phyloP scores from a whole-genome alignment of 2,329 filamentous ascomycete genomes.

The Diaporthe batatas region DNA sequence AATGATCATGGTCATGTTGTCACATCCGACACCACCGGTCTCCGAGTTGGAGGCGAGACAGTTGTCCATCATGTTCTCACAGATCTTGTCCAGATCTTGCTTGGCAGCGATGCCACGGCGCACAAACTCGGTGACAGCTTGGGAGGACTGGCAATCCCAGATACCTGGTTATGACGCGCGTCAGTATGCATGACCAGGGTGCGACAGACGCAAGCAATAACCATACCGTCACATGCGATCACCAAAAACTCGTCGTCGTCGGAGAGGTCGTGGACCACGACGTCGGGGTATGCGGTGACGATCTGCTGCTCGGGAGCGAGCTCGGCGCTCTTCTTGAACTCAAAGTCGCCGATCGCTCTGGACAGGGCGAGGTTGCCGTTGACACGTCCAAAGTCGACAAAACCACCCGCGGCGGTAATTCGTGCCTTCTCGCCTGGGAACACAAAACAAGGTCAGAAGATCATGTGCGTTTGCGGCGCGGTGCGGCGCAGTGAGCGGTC shows the following conservation, averaged over 20 bases:
- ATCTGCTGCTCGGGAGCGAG: constrained; percentile 98
- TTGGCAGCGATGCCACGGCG: constrained; percentile 95
- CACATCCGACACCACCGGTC: constrained; percentile 96
- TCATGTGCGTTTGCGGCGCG: neutral
- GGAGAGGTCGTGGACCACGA: constrained; percentile 88
- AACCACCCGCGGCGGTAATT: constrained; percentile 95
- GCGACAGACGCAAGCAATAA: neutral
- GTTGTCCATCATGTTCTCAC: constrained; percentile 99
- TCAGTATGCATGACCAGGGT: constrained; percentile 1
- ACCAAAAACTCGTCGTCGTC: constrained; percentile 97
- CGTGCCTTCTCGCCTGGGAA: constrained; percentile 90
- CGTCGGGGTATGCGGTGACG: constrained; percentile 95
- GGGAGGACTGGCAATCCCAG: constrained; percentile 99
- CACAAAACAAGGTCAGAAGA: constrained; percentile 42
- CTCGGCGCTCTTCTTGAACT: constrained; percentile 99
- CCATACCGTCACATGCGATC: constrained; percentile 87
- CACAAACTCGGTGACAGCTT: constrained; percentile 97
- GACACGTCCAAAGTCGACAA: constrained; percentile 98
- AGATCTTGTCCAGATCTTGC: constrained; percentile 94
- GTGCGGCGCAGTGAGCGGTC: neutral
- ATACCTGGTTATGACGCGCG: constrained; percentile 77
- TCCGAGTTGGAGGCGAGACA: constrained; percentile 98
- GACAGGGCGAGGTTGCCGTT: constrained; percentile 98
- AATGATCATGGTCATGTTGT: constrained; percentile 99
- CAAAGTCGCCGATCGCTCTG: constrained; percentile 97